Evolutionary conservation across 192 early-diverging fungal genomes (phyloP).

Genomic region (Diversispora eburnea): DNA sequence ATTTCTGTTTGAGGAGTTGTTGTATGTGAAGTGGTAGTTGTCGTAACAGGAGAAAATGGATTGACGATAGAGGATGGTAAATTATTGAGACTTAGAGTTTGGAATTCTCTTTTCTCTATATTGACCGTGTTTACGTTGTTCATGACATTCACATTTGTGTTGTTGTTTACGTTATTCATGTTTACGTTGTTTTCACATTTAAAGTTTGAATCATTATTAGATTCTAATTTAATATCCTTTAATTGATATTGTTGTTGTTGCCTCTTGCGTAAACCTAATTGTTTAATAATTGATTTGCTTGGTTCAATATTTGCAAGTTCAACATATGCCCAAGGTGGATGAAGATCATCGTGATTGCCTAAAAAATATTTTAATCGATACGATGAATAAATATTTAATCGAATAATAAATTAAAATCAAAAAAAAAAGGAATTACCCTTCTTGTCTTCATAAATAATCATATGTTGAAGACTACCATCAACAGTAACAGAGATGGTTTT

Average conservation of each 20-base stretch:
- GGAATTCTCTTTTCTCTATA: neutral
- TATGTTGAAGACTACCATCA: constrained; percentile 5
- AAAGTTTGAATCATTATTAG: neutral
- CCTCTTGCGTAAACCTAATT: neutral
- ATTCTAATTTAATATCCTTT: neutral
- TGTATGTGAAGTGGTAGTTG: neutral
- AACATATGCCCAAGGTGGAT: constrained; percentile 16
- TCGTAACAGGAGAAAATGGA: neutral
- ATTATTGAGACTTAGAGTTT: neutral
- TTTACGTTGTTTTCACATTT: neutral
- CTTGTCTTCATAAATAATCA: constrained; percentile 22
- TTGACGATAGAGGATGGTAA: neutral
- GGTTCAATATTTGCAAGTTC: constrained; percentile 12
- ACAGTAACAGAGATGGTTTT: constrained; percentile 39
- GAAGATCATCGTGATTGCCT: neutral
- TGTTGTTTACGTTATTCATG: neutral
- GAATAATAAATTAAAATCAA: neutral
- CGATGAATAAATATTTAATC: neutral
- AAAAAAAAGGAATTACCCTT: neutral
- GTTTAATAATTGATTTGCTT: neutral
- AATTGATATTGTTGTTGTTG: neutral
- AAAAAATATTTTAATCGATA: neutral
- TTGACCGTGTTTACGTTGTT: neutral
- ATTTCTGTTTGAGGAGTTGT: neutral
- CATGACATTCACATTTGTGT: neutral